Evolutionary conservation across 1,284 basidiomycete genomes (phyloP).

Genomic region (Leccinum laetum): DNA sequence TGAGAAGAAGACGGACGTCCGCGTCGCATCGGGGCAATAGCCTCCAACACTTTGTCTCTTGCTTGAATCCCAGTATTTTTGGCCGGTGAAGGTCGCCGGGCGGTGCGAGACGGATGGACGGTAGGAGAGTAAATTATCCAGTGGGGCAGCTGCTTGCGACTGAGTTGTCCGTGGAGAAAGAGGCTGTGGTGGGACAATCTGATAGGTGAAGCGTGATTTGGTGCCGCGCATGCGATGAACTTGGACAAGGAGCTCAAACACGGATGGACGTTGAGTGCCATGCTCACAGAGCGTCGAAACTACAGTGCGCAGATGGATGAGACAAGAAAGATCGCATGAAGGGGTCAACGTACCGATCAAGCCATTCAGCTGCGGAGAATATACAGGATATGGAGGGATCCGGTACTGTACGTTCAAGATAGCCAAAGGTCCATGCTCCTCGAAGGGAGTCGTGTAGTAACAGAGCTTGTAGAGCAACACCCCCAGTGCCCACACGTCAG

Average conservation of each 20-base stretch:
- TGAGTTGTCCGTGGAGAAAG: conserved; percentile 42
- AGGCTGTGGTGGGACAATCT: conserved; percentile 48
- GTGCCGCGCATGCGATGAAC: conserved; percentile 86
- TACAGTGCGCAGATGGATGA: conserved; percentile 32
- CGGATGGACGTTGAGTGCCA: conserved; percentile 77
- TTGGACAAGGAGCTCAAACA: conserved; percentile 76
- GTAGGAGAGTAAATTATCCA: conserved; percentile 42
- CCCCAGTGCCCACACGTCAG: conserved; percentile 97
- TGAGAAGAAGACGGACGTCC: conserved; percentile 54
- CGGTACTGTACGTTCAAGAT: conserved; percentile 97
- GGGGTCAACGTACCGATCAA: conserved; percentile 74
- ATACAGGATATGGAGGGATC: conserved; percentile 91
- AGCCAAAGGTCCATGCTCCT: conserved; percentile 94
- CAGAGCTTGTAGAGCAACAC: conserved; percentile 92
- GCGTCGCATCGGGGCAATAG: conserved; percentile 75
- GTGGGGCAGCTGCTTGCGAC: conserved; percentile 22
- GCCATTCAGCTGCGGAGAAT: conserved; percentile 84
- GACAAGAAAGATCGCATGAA: conserved; percentile 8
- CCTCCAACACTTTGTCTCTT: conserved; percentile 72
- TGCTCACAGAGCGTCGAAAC: conserved; percentile 89
- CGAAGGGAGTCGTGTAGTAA: conserved; percentile 99
- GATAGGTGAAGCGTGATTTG: conserved; percentile 75
- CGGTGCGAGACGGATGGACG: conserved; percentile 31
- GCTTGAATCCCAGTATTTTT: conserved; percentile 55
- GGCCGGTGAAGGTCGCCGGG: conserved; percentile 17